Base-by-base conservation (phyloP, 192 early-diverging fungal genomes). In the Backusella circina region DNA sequence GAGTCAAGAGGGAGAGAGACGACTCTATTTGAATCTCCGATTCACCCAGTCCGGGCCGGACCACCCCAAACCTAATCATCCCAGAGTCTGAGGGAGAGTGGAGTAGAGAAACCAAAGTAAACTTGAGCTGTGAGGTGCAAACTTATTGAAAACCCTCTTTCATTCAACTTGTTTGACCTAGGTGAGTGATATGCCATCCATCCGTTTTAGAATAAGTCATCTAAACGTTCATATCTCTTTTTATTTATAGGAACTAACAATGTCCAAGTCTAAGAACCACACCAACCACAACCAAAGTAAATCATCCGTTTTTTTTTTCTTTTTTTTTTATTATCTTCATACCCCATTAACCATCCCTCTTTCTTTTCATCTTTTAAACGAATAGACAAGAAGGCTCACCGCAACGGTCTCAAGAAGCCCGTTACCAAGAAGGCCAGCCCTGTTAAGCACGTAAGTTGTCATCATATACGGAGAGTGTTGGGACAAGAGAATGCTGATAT, bases 241-340 rank as follows among this genome's bases (percentile, higher is more conserved):
- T 54, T 30, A 31, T 54, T 69, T 69, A 79, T 75, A 73, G 71
- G 80, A 77, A 75, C 75, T 26, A 61, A 82, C 71, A 86, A 93
- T 94, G 93, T 81, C 94, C 87, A 95, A 95, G 88, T 93, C 92
- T 72, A 95, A 96, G 95, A 99, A 99, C 93, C 97, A 98, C 93
- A 98, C 98, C 88, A 98, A 98, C 92, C 97, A 98, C 95, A 98
- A 98, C 93, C 98, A 99, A 90, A 98, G 92, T 93, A 90, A 86
- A 51, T 51, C 5, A 33, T 33, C 28, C 33, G 26, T 39, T 18
- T 74, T 21, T 16, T 74, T 41, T 41, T 41, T 50, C 3, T 18
- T 21, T 21, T 36, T 54, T 36, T 61, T 50, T 50, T 6, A 7
- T 31, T 72, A 21, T 38, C 13, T 41, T 35, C 61, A 57, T 18